Evolutionary conservation across 495 filamentous ascomycete genomes (phyloP).

Genomic region (Poronia punctata): DNA sequence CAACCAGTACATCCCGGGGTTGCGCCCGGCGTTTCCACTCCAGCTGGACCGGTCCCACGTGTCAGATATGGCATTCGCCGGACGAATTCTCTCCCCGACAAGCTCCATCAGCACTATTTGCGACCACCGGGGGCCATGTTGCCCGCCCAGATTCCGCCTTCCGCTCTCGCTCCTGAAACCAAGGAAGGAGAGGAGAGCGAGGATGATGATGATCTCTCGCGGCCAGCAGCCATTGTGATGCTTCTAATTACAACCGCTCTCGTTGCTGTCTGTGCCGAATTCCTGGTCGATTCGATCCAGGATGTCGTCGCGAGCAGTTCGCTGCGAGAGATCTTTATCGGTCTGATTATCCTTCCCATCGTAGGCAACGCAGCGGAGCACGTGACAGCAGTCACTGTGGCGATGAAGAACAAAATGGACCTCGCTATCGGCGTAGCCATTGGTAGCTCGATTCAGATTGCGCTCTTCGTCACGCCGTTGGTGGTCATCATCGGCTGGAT

Average conservation of each 20-base stretch:
- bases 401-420: slow-evolving; percentile 95
- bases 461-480: slow-evolving; percentile 82
- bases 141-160: slow-evolving; percentile 33
- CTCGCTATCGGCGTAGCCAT: slow-evolving; percentile 85
- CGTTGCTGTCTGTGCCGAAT: slow-evolving; percentile 82
- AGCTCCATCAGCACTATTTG: slow-evolving; percentile 48
- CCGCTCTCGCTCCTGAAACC: slow-evolving; percentile 22
- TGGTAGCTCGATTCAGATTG: slow-evolving; percentile 81
- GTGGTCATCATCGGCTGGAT: slow-evolving; percentile 87
- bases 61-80: slow-evolving; percentile 59
- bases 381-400: slow-evolving; percentile 81
- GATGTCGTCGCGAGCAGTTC: slow-evolving; percentile 55
- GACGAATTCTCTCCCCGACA: slow-evolving; percentile 71
- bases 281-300: slow-evolving; percentile 75
- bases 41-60: slow-evolving; percentile 41
- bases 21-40: slow-evolving; percentile 14
- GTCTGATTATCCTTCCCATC: slow-evolving; percentile 82
- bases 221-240: slow-evolving; percentile 64
- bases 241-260: slow-evolving; percentile 69
- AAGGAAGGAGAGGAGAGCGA: slow-evolving; percentile 38
- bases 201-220: slow-evolving; percentile 54
- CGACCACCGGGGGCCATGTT: slow-evolving; percentile 35
- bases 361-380: slow-evolving; percentile 92
- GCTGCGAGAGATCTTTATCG: slow-evolving; percentile 75
- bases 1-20: slow-evolving; percentile 20